Conservation (phyloP, 2,329 filamentous ascomycete genomes). For the Cladosporium sp. region DNA sequence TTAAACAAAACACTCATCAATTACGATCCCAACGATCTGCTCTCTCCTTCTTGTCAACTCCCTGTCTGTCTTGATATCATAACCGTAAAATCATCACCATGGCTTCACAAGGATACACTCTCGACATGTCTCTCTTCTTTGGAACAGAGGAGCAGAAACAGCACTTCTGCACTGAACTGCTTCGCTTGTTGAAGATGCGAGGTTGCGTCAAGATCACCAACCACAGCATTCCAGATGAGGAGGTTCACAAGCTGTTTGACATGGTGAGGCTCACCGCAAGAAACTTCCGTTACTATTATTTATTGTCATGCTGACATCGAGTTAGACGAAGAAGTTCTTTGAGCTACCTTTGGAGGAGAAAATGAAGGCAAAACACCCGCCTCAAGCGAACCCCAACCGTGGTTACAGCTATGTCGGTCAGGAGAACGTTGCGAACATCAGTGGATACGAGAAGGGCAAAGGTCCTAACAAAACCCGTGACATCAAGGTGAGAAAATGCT, state of each 20-base stretch:
- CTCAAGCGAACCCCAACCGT: conserved; percentile 13
- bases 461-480: conserved; percentile 1
- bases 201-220: conserved; percentile 1
- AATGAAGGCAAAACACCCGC: conserved; percentile 15
- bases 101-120: background rate
- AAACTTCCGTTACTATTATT: background rate
- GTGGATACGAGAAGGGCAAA: conserved; percentile 3
- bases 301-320: background rate
- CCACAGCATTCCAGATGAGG: background rate
- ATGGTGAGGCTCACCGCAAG: background rate
- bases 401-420: conserved; percentile 14
- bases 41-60: no score
- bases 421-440: conserved; percentile 2
- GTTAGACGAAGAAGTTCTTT: conserved; percentile 40
- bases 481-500: background rate
- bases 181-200: background rate
- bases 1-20: no score
- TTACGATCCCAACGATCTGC: no score
- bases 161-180: background rate
- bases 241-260: background rate
- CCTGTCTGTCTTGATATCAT: no score
- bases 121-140: conserved; percentile 3
- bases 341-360: conserved; percentile 45
- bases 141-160: background rate
- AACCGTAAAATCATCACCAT: background rate